Base-by-base conservation (phyloP, 2,329 filamentous ascomycete species). In the Arthrobotrys entomopaga region DNA sequence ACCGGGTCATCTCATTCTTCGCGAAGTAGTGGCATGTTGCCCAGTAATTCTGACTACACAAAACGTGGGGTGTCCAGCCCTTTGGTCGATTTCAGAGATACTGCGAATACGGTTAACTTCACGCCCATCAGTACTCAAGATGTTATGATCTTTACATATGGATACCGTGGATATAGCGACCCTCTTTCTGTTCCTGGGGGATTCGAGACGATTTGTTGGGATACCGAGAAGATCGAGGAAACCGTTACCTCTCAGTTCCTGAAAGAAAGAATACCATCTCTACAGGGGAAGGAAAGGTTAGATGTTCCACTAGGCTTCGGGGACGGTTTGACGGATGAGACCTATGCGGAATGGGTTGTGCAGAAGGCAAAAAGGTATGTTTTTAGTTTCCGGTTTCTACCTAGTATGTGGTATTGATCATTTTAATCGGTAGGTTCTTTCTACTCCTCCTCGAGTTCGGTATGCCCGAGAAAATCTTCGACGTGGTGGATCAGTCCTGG, bases 291-390 rank as follows among this genome's bases (percentile, higher is more conserved):
- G 29, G 56, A 72, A 38, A 86, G 86, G 58, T 82, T 92, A 53
- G 85, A 89, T 78, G 83, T 83, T 40, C 87, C 87, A 5, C 82
- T 91, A 52, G 86, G 84, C 6, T 91, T 91, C 80, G 89, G 89
- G 29, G 87, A 88, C 77, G 87, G 87, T 67, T 69, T 87, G 67
- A 91, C 89, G 3, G 87, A 91, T 80, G 87, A 89, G 76, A 91
- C 89, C 0, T 92, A 92, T 79, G 89, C 90, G 84, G 89, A 91
- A 79, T 91, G 90, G 88, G 91, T 92, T 66, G 83, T 90, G 48
- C 83, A 86, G 69, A 89, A 89, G 78, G 88, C 89, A 6, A 89
- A 88, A 79, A 66, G 67, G 54, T 65, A 56, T 11, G 16, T n/a
- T 5, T 34, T 19, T n/a, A 34, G 16, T 11, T 0, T 10, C 13